Evolutionary conservation across 176 grass and related monocot species (phyloP).

Genomic region (Hordeum marinum): DNA sequence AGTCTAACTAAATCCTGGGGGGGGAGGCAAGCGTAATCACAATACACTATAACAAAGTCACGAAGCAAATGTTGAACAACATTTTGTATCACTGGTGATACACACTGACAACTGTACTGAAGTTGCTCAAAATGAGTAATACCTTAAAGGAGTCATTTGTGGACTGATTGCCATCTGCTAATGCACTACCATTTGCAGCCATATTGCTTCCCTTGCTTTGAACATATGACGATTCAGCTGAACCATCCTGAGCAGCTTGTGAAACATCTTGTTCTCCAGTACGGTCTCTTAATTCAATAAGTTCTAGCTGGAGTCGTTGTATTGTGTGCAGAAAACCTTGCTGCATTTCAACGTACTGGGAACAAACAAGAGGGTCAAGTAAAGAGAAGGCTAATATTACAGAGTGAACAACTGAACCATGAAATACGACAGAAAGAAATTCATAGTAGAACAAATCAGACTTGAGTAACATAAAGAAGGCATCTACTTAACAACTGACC

Average conservation of each 20-base stretch:
- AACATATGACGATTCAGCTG: constrained; percentile 52
- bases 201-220: constrained; percentile 63
- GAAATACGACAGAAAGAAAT: constrained; percentile 1
- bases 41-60: not conserved
- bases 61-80: not conserved
- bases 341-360: constrained; percentile 90
- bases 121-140: constrained; percentile 22
- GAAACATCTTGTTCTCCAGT: constrained; percentile 55
- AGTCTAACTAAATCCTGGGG: too few relatives aligned
- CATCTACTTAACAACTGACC: constrained; percentile 24
- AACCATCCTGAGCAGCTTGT: constrained; percentile 55
- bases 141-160: constrained; percentile 65
- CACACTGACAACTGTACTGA: not conserved
- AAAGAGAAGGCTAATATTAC: not conserved
- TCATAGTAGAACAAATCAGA: not conserved
- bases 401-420: constrained; percentile 1
- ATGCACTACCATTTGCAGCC: constrained; percentile 53
- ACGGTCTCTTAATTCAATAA: constrained; percentile 56
- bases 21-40: too few relatives aligned
- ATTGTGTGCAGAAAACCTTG: constrained; percentile 67
- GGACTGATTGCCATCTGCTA: constrained; percentile 36
- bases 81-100: not conserved
- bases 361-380: constrained; percentile 3
- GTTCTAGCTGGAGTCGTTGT: constrained; percentile 87
- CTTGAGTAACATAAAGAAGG: not conserved